Conservation (phyloP, 2,329 filamentous ascomycete species). For the Aspergillus sp. region DNA sequence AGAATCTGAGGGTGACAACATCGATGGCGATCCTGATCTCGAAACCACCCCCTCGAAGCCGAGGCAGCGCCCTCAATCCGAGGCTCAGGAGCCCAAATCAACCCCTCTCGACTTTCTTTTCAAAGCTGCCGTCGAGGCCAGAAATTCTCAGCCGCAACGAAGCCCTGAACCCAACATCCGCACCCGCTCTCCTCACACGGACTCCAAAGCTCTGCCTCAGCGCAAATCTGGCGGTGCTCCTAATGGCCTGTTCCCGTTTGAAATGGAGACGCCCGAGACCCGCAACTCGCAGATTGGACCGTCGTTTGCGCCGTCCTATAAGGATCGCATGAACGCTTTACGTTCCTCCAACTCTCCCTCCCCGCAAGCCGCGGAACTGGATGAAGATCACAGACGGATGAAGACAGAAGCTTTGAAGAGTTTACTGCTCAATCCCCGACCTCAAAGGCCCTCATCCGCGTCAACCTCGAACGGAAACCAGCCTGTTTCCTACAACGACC, state of each 20-base stretch:
- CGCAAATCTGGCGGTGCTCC: constrained; percentile 48
- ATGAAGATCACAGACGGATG: constrained; percentile 41
- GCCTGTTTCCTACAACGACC: constrained; percentile 17
- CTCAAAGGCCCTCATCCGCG: constrained; percentile 34
- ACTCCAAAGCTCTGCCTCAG: constrained; percentile 38
- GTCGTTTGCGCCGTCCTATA: constrained; percentile 63
- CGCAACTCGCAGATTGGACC: constrained; percentile 59
- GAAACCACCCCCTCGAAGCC: constrained; percentile 47
- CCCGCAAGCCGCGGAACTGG: constrained; percentile 24
- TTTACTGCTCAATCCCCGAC: constrained; percentile 43
- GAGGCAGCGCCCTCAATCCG: constrained; percentile 35
- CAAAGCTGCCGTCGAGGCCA: constrained; percentile 70
- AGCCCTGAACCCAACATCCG: constrained; percentile 39
- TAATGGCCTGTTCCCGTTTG: constrained; percentile 64
- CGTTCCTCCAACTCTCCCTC: constrained; percentile 37
- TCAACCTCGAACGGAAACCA: constrained; percentile 25
- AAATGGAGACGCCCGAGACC: constrained; percentile 62
- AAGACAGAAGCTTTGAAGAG: constrained; percentile 48
- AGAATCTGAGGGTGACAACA: constrained; percentile 41
- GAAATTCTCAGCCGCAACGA: constrained; percentile 55
- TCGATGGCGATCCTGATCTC: constrained; percentile 31
- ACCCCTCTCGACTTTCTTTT: constrained; percentile 91
- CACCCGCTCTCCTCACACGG: constrained; percentile 52
- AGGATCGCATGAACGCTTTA: constrained; percentile 46
- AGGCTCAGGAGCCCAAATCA: constrained; percentile 50